Evolutionary conservation across 768 basidiomycete species (phyloP).

Genomic region (Suillus subluteus): DNA sequence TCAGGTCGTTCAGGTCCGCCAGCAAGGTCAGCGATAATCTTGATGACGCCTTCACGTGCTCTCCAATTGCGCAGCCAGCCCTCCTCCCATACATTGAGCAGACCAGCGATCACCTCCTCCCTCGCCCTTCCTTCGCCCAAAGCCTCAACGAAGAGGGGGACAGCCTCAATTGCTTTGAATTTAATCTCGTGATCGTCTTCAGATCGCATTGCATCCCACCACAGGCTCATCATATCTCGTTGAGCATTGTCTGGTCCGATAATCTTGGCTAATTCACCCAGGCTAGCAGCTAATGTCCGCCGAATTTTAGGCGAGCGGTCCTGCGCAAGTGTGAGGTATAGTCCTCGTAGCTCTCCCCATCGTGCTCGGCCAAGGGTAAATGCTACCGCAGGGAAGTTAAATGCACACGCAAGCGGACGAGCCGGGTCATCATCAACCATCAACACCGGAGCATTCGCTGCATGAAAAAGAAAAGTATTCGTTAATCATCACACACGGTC

Average conservation of each 20-base stretch:
- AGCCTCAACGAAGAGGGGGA: slow-evolving; percentile 57
- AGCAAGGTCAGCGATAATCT: slow-evolving; percentile 54
- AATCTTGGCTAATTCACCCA: slow-evolving; percentile 88
- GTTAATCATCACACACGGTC: slow-evolving; percentile 7
- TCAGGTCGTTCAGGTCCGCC: slow-evolving; percentile 46
- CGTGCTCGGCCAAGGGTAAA: slow-evolving; percentile 75
- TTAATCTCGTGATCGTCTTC: slow-evolving; percentile 71
- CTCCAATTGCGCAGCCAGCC: slow-evolving; percentile 72
- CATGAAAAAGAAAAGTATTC: slow-evolving; percentile 6
- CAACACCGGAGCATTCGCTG: slow-evolving; percentile 38
- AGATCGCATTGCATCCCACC: slow-evolving; percentile 59
- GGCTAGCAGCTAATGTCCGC: slow-evolving; percentile 81
- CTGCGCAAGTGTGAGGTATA: slow-evolving; percentile 69
- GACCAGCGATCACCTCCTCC: slow-evolving; percentile 45
- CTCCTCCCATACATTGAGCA: slow-evolving; percentile 60
- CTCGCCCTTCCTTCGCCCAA: slow-evolving; percentile 52
- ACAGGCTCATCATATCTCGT: slow-evolving; percentile 72
- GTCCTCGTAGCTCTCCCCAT: slow-evolving; percentile 73
- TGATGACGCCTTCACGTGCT: slow-evolving; percentile 72
- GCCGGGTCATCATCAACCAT: slow-evolving; percentile 66
- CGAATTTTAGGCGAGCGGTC: slow-evolving; percentile 66
- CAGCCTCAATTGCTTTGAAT: slow-evolving; percentile 68
- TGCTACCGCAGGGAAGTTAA: slow-evolving; percentile 91
- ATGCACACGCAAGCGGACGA: slow-evolving; percentile 79
- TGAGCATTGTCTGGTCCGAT: slow-evolving; percentile 72